Base-by-base conservation (phyloP, 2,329 filamentous ascomycete genomes). In the Hymenoscyphus salicellus region DNA sequence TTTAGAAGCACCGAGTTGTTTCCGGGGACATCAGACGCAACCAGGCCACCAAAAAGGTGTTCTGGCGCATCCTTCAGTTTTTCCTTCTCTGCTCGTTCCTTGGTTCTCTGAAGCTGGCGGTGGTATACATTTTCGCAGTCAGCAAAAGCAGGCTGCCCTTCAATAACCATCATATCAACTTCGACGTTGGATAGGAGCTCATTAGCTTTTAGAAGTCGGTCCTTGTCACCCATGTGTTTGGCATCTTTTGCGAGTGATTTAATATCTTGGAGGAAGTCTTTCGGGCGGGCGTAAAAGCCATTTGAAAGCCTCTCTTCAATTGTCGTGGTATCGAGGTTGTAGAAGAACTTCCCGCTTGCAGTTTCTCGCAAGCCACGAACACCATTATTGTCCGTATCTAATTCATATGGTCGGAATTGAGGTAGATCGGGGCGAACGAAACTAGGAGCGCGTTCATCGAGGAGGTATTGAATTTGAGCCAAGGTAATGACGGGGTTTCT, bases 291-390 rank as follows among this genome's bases (percentile, higher is more conserved):
- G 78, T 99, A 99, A 78, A 92, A 99, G 5, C 95, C 95, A 75
- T 99, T 98, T 4, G 93, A 96, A 38, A 99, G 82, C n/a, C 95
- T 89, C 75, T 97, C 93, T 79, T 99, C 95, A 61, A 99, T 97
- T 0, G 90, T 94, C 3, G 89, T 89, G 11, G 94, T 91, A 74
- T 98, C 93, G 56, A 99, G 81, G 71, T 99, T 99, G 81, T 97
- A 98, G 77, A 89, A 98, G 76, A 93, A 95, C 76, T 95, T 97
- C 64, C 87, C 87, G 1, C 87, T 91, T 1, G 84, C 83, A 5
- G 86, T 87, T 69, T 98, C 91, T 46, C 87, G 82, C 55, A 99
- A 80, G 17, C 93, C 93, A 49, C 86, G 83, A 11, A 90, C 86
- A 8, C 90, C 93, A 68, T 95, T 86, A 68, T 88, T 88, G 75